Conservation (phyloP, 2,329 filamentous ascomycete genomes). For the Colletotrichum sp. region DNA sequence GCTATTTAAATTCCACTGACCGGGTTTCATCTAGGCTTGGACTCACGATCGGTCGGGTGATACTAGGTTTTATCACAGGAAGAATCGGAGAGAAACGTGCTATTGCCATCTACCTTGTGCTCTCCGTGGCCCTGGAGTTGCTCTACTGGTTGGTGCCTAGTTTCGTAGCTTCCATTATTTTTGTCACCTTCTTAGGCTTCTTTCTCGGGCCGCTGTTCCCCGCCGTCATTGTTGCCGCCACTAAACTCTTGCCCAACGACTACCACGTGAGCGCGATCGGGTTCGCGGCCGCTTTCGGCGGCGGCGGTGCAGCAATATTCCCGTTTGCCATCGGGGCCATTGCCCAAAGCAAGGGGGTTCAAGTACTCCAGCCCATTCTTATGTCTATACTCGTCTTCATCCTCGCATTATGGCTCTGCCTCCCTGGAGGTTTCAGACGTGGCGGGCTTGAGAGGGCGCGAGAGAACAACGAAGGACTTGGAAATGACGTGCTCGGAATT, state of each 20-base stretch:
- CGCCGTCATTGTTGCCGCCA: conserved; percentile 73
- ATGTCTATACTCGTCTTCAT: conserved; percentile 48
- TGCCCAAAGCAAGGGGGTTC: conserved; percentile 61
- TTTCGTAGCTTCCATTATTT: conserved; percentile 55
- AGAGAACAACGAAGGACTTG: conserved; percentile 33
- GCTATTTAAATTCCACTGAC: conserved; percentile 33
- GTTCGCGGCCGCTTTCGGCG: conserved; percentile 80
- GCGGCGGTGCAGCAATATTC: conserved; percentile 71
- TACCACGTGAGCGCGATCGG: conserved; percentile 83
- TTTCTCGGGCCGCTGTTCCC: conserved; percentile 83
- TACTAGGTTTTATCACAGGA: conserved; percentile 78
- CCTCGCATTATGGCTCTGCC: conserved; percentile 47
- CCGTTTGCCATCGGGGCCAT: conserved; percentile 73
- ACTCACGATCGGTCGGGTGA: conserved; percentile 74
- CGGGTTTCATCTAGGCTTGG: conserved; percentile 57
- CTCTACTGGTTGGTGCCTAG: conserved; percentile 83
- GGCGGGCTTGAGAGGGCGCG: conserved; percentile 39
- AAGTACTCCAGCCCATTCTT: conserved; percentile 61
- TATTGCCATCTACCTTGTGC: conserved; percentile 58
- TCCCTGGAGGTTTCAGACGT: conserved; percentile 40
- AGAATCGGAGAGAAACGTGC: conserved; percentile 41
- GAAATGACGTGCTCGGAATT: neutral
- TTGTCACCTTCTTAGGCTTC: conserved; percentile 69
- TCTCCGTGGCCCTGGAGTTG: conserved; percentile 70
- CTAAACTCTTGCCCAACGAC: conserved; percentile 74